These are phyloP conservation scores for Xylariaceae sp. DNA, from an alignment of 2,329 filamentous ascomycete species.

Conservation along the genomic window DNA sequence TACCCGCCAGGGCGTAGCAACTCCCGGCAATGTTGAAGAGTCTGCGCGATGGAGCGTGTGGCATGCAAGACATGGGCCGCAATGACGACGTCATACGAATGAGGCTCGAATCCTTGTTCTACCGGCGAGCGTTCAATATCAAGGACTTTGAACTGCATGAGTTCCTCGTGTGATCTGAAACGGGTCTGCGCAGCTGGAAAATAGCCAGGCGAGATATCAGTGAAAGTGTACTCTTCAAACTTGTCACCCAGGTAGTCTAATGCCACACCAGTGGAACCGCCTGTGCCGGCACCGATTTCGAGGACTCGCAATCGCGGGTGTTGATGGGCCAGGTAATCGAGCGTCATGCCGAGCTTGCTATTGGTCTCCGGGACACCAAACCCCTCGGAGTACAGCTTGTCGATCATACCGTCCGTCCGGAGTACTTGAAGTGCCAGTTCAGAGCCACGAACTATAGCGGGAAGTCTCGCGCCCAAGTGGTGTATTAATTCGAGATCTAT, in stretches of 20 bases:
- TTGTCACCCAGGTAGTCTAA: slow-evolving; percentile 28
- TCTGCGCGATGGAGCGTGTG: slow-evolving; percentile 20
- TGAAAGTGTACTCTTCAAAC: slow-evolving; percentile 40
- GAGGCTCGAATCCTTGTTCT: slow-evolving; percentile 28
- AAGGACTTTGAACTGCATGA: slow-evolving; percentile 31
- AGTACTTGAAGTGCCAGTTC: slow-evolving; percentile 31
- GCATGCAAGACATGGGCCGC: slow-evolving; percentile 32
- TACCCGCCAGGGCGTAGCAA: slow-evolving; percentile 37
- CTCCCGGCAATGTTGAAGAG: slow-evolving; percentile 25
- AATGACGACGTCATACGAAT: slow-evolving; percentile 33
- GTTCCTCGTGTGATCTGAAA: slow-evolving; percentile 24
- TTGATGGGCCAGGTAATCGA: slow-evolving; percentile 30
- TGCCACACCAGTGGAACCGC: slow-evolving; percentile 35
- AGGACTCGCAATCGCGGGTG: slow-evolving; percentile 35
- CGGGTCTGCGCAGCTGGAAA: slow-evolving; percentile 32
- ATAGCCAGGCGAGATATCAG: slow-evolving; percentile 38
- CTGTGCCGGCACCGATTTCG: slow-evolving; percentile 38
- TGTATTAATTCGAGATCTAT: not conserved
- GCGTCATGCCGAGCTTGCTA: slow-evolving; percentile 22
- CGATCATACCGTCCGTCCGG: slow-evolving; percentile 30
- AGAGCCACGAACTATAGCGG: slow-evolving; percentile 29
- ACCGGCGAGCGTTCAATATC: slow-evolving; percentile 29
- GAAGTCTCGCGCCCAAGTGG: slow-evolving; percentile 27
- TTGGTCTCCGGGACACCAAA: slow-evolving; percentile 18
- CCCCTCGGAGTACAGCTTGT: slow-evolving; percentile 16